These are phyloP conservation scores for Candida sanyiensis DNA, from an alignment of 805 yeast species.

Conservation along the genomic window DNA sequence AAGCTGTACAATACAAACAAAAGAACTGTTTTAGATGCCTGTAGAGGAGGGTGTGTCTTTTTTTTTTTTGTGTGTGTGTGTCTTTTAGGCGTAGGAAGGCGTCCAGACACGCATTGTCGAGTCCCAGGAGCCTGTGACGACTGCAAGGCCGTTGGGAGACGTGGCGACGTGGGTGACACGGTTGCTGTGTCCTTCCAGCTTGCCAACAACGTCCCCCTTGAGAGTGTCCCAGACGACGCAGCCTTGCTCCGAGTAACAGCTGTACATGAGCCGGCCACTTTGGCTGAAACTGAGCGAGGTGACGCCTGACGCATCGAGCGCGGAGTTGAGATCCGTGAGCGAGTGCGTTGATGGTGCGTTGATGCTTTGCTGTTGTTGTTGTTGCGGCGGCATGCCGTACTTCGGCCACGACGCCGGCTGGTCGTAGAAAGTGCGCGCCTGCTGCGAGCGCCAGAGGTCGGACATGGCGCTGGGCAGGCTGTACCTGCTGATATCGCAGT, in stretches of 20 bases:
- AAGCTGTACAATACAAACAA: background rate
- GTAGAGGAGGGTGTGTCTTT: too few relatives aligned
- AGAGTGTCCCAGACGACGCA: constrained; percentile 76
- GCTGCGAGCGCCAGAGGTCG: constrained; percentile 3
- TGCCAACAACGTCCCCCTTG: constrained; percentile 57
- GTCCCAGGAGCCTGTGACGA: constrained; percentile 82
- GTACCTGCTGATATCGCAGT: constrained; percentile 57
- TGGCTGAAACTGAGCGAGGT: constrained; percentile 64
- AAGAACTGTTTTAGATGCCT: too few relatives aligned
- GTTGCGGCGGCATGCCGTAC: constrained; percentile 15
- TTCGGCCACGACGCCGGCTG: constrained; percentile 4
- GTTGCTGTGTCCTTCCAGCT: constrained; percentile 58
- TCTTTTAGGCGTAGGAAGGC: constrained; percentile 26
- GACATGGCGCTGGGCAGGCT: constrained; percentile 21
- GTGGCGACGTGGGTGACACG: constrained; percentile 58
- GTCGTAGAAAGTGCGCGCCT: constrained; percentile 14
- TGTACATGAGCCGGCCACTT: constrained; percentile 69
- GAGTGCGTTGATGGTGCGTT: constrained; percentile 25
- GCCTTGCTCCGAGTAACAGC: constrained; percentile 70
- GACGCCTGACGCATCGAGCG: constrained; percentile 60
- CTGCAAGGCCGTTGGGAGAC: constrained; percentile 69
- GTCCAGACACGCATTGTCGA: constrained; percentile 65
- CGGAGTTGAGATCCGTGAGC: constrained; percentile 15
- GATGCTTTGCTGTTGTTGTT: constrained; percentile 12
- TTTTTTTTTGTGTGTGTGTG: background rate